Base-by-base conservation (phyloP, 2,329 filamentous ascomycete genomes). In the Tolypocladium ovalisporum region DNA sequence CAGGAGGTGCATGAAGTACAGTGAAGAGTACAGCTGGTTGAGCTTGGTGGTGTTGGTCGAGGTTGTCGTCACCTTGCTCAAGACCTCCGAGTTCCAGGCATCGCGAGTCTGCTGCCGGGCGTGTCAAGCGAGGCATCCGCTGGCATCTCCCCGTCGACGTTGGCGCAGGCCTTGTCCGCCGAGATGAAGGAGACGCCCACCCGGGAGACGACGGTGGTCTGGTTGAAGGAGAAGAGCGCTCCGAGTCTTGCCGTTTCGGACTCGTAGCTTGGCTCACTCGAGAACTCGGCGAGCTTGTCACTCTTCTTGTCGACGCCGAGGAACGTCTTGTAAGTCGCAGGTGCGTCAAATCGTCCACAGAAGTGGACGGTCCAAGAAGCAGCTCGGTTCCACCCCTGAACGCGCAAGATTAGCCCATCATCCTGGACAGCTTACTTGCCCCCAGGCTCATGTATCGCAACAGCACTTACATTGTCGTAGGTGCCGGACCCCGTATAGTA, bases 151-250 rank as follows among this genome's bases (percentile, higher is more conserved):
- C 65, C 62, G 47, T 86, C 70, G 24, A 85, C 75, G 59, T 81
- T 84, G 12, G 66, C 56, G 65, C 86, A 88, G 6, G 85, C 86
- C 60, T 84, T 78, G 6, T 75, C 70, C 0, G 76, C 66, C 0
- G 84, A 88, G n/a, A 88, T 80, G 70, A 86, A 88, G 0, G 84
- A 88, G 13, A 88, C 81, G 1, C 86, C 86, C 0, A 88, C 83
- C 2, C 82, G 75, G 1, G 84, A 86, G 1, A 71, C 75, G 1
- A 87, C 71, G 2, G 69, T 62, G 2, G 68, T 66, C 1, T 71
- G 65, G 10, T 72, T 60, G 59, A 87, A 87, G 0, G 77, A 75
- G 66, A 85, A 86, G 0, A 86, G 70, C 2, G 75, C 78, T 0
- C 77, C 75, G 3, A 82, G 69, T 1, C 75, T 71, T 8, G 75